Evolutionary conservation across 2,329 filamentous ascomycete genomes (phyloP).

Genomic region (Arthrobotrys musiformis): DNA sequence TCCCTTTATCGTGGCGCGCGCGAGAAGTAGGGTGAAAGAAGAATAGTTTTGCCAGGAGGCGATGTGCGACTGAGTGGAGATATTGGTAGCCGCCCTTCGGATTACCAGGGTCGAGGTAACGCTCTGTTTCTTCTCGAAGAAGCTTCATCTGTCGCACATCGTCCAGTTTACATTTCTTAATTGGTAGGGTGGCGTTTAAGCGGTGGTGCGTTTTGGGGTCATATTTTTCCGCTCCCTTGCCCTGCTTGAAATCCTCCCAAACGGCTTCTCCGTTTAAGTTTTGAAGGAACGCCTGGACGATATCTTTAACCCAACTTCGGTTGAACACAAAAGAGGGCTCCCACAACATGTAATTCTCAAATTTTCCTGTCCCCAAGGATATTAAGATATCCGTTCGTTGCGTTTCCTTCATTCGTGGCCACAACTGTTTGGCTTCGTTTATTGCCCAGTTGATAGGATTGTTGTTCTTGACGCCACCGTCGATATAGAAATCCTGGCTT

Average conservation of each 20-base stretch:
- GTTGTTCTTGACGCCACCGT: background rate
- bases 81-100: background rate
- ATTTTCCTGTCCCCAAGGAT: background rate
- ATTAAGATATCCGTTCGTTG: background rate
- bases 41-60: background rate
- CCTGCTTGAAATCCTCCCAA: conserved; percentile 1
- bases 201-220: background rate
- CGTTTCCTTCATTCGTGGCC: background rate
- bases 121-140: background rate
- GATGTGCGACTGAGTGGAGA: background rate
- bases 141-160: background rate
- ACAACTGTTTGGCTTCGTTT: conserved; percentile 2
- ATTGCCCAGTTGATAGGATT: conserved; percentile 4
- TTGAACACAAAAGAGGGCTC: background rate
- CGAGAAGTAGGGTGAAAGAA: background rate
- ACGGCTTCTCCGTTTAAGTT: background rate
- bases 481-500: conserved; percentile 1
- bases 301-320: background rate
- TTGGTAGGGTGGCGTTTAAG: background rate
- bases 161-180: background rate
- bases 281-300: background rate
- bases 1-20: background rate
- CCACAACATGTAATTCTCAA: background rate
- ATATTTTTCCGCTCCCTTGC: background rate
- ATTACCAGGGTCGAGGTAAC: background rate